Base-by-base conservation (phyloP, 2,329 filamentous ascomycete species). In the Calonectria henricotiae region DNA sequence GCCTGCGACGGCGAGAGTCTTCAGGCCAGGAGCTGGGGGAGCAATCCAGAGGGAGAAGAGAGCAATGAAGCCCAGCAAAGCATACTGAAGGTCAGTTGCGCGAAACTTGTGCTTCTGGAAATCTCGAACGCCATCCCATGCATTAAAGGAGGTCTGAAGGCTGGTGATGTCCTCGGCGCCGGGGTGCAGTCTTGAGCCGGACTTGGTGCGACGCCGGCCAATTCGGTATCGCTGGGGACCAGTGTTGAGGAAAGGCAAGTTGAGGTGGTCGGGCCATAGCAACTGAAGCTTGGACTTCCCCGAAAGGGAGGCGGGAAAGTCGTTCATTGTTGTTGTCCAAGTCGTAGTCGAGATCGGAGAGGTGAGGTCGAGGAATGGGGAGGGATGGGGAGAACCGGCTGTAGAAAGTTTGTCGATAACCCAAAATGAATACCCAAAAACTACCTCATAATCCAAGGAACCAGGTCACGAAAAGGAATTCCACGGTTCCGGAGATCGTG, bases 11-110 rank as follows among this genome's bases (percentile, higher is more conserved):
- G 92, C 89, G 58, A 91, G 87, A 1, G 92, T 91, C 88, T 98
- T 98, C 73, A 92, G 84, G 66, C 96, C 82, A 0, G 94, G 93
- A 1, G 94, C 94, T 0, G 94, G 89, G 73, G 95, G 93, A 71
- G 96, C 94, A 73, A 98, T 91, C 77, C 89, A 93, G 71, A 98
- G 87, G 64, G 92, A 94, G 85, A 98, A 98, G 76, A 97, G 90
- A 75, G 90, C 91, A 61, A 97, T 83, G 65, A 92, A 88, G 69
- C 91, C 89, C 32, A 97, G 84, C 68, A 96, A 85, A 62, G 94
- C 82, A 82, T 98, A 97, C 84, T 98, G 95, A 46, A 93, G 88
- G 82, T 98, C 96, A 80, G 95, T 93, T 62, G 92, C 85, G 62
- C 89, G 92, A 94, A 94, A 98, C 73, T 90, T 90, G 80, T 96